Evolutionary conservation across 2,329 filamentous ascomycete species (phyloP).

Genomic region (Aspergillus chevalieri): DNA sequence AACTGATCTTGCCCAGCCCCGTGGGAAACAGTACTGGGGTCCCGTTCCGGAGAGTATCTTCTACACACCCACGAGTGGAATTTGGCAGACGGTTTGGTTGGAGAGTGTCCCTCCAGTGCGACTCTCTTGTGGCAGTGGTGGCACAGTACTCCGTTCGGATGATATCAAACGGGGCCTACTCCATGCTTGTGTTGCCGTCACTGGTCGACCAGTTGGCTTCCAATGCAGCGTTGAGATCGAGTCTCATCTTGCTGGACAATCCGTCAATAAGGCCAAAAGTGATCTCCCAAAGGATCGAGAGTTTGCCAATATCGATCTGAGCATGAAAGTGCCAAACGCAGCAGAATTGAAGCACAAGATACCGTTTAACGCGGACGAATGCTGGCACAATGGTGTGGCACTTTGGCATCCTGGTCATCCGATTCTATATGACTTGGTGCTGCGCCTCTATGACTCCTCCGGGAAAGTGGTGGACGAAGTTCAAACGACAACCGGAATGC

Average conservation of each 20-base stretch:
- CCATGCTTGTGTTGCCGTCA: conserved; percentile 46
- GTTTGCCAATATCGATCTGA: conserved; percentile 43
- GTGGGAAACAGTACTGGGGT: conserved; percentile 63
- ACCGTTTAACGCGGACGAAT: conserved; percentile 40
- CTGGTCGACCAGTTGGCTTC: conserved; percentile 26
- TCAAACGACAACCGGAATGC: conserved; percentile 54
- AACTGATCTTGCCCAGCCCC: conserved; percentile 57
- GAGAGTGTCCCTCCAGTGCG: conserved; percentile 48
- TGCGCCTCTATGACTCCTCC: conserved; percentile 45
- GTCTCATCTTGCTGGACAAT: conserved; percentile 45
- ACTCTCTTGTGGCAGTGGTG: conserved; percentile 53
- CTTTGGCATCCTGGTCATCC: conserved; percentile 64
- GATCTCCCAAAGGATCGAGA: conserved; percentile 47
- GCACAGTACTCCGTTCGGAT: conserved; percentile 55
- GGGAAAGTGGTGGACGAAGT: conserved; percentile 44
- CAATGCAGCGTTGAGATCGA: conserved; percentile 49
- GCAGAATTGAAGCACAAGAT: conserved; percentile 17
- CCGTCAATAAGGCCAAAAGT: conserved; percentile 42
- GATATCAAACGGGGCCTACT: conserved; percentile 49
- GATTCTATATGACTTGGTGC: conserved; percentile 55
- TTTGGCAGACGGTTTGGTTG: conserved; percentile 71
- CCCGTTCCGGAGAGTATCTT: conserved; percentile 53
- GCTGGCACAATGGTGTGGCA: conserved; percentile 52
- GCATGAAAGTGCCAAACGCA: conserved; percentile 44
- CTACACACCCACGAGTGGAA: conserved; percentile 65